A percentile compares a stretch with the other conserved stretches of the same genome.
phyloP scores from a whole-genome alignment of 1,284 basidiomycete species.

The Phylloporus sp. region DNA sequence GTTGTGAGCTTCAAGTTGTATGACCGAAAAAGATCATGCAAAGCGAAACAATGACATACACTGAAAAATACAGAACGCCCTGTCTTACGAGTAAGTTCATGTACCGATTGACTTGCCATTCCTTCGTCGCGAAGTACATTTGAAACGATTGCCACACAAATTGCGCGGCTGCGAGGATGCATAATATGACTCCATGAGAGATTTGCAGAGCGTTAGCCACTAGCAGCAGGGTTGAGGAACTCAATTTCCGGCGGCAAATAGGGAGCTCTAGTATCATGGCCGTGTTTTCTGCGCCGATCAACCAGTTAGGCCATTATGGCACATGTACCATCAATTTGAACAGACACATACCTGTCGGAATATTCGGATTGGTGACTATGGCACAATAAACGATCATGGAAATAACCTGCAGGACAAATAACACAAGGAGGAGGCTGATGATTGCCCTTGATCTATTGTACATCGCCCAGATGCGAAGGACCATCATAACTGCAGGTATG shows the following conservation, averaged over 20 bases:
- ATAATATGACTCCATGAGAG: too few relatives aligned
- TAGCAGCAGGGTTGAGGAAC: too few relatives aligned
- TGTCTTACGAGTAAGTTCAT: too few relatives aligned
- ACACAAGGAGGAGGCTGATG: neutral
- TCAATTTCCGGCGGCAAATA: neutral
- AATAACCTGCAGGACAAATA: neutral
- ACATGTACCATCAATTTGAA: neutral
- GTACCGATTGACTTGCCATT: too few relatives aligned
- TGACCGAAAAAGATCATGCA: too few relatives aligned
- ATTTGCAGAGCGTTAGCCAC: too few relatives aligned
- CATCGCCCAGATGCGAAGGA: neutral
- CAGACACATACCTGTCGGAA: neutral
- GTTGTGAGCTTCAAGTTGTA: too few relatives aligned
- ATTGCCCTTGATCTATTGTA: neutral
- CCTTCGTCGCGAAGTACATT: too few relatives aligned
- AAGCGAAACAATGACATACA: too few relatives aligned
- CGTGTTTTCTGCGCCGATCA: neutral
- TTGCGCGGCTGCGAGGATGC: too few relatives aligned
- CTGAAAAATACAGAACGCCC: too few relatives aligned
- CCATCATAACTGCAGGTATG: neutral
- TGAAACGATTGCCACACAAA: too few relatives aligned
- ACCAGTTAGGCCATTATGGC: neutral
- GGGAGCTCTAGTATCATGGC: neutral
- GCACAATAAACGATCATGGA: neutral
- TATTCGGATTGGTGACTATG: neutral